A percentile compares a stretch with the other conserved stretches of the same genome.
Conservation (phyloP, 768 basidiomycete species). For the Russula olivacea region DNA sequence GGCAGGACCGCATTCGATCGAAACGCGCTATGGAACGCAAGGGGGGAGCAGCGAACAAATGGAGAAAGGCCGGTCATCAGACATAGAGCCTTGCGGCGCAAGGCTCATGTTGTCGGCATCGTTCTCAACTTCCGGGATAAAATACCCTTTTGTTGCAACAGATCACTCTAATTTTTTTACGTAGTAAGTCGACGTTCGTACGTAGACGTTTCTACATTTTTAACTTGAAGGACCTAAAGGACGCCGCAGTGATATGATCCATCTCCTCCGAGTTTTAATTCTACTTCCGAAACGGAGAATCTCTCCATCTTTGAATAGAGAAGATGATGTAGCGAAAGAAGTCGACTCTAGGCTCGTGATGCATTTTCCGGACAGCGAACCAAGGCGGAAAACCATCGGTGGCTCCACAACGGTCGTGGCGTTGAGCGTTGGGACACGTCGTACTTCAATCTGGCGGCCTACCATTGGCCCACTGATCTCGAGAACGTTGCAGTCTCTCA, state of each 20-base stretch:
- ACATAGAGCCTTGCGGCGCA: not conserved
- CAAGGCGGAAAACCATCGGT: not conserved
- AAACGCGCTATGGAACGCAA: not conserved
- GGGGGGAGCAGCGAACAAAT: not conserved
- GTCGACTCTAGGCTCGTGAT: not conserved
- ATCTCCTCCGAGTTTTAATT: not conserved
- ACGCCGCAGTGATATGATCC: not conserved
- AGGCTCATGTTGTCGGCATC: constrained; percentile 10
- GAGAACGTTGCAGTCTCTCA: not conserved
- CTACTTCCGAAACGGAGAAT: not conserved
- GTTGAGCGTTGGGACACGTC: not conserved
- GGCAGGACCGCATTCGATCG: constrained; percentile 25
- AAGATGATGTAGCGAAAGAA: not conserved
- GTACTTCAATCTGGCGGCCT: not conserved
- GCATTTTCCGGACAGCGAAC: not conserved
- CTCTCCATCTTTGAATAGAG: not conserved
- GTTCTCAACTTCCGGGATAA: not conserved
- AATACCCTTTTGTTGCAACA: not conserved
- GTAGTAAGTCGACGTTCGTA: constrained; percentile 2
- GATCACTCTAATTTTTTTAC: not conserved
- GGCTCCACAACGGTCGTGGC: not conserved
- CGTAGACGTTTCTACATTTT: not conserved
- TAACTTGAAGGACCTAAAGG: not conserved
- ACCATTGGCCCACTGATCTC: not conserved
- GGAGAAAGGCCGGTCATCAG: not conserved